Base-by-base conservation (phyloP, 1,284 basidiomycete genomes). In the Pholiota adiposa region DNA sequence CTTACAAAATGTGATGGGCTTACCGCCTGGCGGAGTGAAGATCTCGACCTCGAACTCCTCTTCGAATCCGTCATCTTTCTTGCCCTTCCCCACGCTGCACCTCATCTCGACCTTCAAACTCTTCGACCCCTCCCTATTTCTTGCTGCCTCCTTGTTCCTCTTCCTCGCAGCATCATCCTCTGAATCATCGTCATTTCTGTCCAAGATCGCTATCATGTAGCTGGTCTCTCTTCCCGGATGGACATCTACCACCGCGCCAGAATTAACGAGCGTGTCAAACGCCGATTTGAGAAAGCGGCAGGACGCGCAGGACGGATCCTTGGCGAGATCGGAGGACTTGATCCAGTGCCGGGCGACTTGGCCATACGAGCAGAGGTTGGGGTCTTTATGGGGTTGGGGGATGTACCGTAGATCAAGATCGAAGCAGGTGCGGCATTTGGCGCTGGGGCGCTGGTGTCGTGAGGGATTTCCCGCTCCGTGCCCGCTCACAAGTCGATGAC, bases 21-120 rank as follows among this genome's bases (percentile, higher is more conserved):
- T n/a, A 62, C 61, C 51, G n/a, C 41, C 49, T 25, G 41, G 14
- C 25, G 43, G 61, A 3, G 58, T 54, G 36, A 57, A 63, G 16
- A 63, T 59, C 40, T 63, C 61, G 16, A 57, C 56, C 38, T 56
- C 54, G 34, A 63, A 63, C 38, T 63, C 61, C 33, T 63, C 61
- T 25, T 51, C 36, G 33, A 53, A 56, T 7, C 57, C 54, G 4
- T 53, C 51, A 2, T 59, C 48, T 19, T 54, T 52, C n/a, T 34
- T 43, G 7, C 57, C 57, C 36, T 33, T 58, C 19, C 36, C 33
- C 18, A 56, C 40, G 18, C 33, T 36, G 38, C 61, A 63, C 25
- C 61, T 43, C 61, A 63, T 59, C 31, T 56, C 44, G 8, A 63
- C 25, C 40, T 59, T 59, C 41, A 62, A 40, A 2, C 56, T 50